Percentiles rank a stretch among this genome's conserved stretches.
These are phyloP conservation scores for Biscutella laevigata DNA, from an alignment of 441 rosid species.

Conservation along the genomic window DNA sequence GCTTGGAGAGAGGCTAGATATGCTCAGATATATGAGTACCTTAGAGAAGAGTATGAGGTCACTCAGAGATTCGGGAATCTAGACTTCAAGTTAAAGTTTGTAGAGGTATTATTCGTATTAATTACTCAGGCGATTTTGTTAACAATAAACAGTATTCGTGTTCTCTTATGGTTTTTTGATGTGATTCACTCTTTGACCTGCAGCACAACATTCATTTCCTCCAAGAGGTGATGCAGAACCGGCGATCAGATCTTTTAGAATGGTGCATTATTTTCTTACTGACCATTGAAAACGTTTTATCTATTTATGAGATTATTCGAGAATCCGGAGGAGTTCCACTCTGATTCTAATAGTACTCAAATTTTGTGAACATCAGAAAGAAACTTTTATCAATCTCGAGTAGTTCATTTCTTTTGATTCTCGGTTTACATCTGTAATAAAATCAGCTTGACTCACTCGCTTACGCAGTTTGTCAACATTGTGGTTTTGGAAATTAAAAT, in stretches of 20 bases:
- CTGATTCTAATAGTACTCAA: constrained; percentile 19
- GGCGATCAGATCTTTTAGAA: constrained; percentile 73
- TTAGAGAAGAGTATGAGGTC: constrained; percentile 85
- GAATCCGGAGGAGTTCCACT: constrained; percentile 38
- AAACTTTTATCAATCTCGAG: background rate
- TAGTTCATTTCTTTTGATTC: constrained; percentile 13
- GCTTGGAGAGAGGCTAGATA: constrained; percentile 96
- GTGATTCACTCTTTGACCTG: constrained; percentile 15
- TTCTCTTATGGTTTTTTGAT: background rate
- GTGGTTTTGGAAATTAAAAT: constrained; percentile 4
- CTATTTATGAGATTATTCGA: constrained; percentile 60
- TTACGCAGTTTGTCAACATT: constrained; percentile 4
- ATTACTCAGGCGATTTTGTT: background rate
- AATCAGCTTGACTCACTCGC: constrained; percentile 11
- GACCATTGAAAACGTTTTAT: constrained; percentile 57
- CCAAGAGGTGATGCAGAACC: constrained; percentile 81
- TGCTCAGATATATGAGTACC: constrained; percentile 82
- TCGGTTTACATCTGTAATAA: constrained; percentile 16
- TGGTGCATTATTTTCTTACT: constrained; percentile 88
- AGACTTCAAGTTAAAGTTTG: constrained; percentile 80
- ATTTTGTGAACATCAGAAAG: background rate
- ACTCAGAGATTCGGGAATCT: constrained; percentile 86
- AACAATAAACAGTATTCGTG: background rate
- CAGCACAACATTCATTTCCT: constrained; percentile 96
- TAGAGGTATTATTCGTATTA: constrained; percentile 44